Conservation (phyloP, 2,329 filamentous ascomycete genomes). For the Calonectria montana region DNA sequence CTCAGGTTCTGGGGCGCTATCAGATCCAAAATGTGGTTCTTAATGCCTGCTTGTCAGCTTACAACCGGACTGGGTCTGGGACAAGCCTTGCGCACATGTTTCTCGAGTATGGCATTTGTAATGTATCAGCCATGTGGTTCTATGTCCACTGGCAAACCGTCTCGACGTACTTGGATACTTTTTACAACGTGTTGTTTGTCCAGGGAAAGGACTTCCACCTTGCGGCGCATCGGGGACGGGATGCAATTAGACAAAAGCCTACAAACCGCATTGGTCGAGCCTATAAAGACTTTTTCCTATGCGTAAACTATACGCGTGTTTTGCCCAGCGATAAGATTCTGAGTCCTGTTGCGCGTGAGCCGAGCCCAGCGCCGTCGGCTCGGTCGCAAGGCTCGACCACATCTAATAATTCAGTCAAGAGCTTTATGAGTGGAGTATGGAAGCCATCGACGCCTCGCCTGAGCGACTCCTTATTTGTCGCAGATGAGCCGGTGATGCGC, state of each 20-base stretch:
- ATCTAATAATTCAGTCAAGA: constrained; percentile 9
- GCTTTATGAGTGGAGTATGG: constrained; percentile 11
- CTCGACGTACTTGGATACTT: constrained; percentile 12
- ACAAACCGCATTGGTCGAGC: neutral
- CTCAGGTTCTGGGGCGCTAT: constrained; percentile 7
- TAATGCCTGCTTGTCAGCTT: constrained; percentile 21
- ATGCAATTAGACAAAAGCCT: constrained; percentile 35
- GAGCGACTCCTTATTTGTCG: neutral
- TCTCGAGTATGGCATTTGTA: constrained; percentile 8
- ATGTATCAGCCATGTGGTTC: constrained; percentile 23
- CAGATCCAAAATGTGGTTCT: constrained; percentile 21
- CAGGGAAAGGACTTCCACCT: constrained; percentile 41
- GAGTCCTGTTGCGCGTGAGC: constrained; percentile 3
- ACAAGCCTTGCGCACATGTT: constrained; percentile 20
- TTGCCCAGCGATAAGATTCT: constrained; percentile 7
- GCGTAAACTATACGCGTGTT: constrained; percentile 44
- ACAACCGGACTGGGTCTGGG: constrained; percentile 6
- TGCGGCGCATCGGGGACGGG: constrained; percentile 43
- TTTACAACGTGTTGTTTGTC: constrained; percentile 31
- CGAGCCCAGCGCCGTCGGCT: constrained; percentile 20
- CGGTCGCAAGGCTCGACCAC: constrained; percentile 9
- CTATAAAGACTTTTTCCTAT: constrained; percentile 45
- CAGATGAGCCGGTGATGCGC: constrained; percentile 10
- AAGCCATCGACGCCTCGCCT: constrained; percentile 17
- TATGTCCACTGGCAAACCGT: constrained; percentile 21